phyloP scores from a whole-genome alignment of 768 basidiomycete species.

The Russula foetens region DNA sequence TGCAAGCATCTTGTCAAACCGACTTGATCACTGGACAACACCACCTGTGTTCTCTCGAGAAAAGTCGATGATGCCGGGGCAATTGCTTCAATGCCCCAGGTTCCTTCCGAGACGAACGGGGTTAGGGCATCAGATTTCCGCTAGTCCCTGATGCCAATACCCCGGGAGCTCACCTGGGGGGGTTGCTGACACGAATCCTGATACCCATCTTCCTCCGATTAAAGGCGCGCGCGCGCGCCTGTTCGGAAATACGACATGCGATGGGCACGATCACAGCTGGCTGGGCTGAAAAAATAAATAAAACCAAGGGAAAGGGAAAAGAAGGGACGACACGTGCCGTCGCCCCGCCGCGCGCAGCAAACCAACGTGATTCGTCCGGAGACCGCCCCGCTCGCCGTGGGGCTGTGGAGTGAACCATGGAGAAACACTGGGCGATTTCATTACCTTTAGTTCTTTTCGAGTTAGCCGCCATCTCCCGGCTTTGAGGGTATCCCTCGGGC shows the following conservation, averaged over 20 bases:
- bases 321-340: constrained; percentile 10
- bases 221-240: background rate
- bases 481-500: background rate
- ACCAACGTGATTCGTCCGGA: background rate
- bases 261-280: background rate
- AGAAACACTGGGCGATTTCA: background rate
- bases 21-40: constrained; percentile 1
- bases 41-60: background rate
- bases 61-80: constrained; percentile 1
- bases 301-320: no score
- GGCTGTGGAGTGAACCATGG: constrained; percentile 4
- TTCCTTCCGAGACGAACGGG: constrained; percentile 17
- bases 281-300: background rate
- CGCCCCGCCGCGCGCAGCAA: no score
- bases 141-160: constrained; percentile 10
- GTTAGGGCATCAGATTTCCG: constrained; percentile 7
- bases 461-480: background rate
- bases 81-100: background rate
- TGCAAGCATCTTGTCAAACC: background rate
- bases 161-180: background rate
- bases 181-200: background rate
- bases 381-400: background rate
- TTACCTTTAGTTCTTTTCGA: constrained; percentile 2
- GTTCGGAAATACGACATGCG: background rate
- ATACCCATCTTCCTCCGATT: background rate